Base-by-base conservation (phyloP, 306 rosid genomes). In the Boehmeria nivea region DNA sequence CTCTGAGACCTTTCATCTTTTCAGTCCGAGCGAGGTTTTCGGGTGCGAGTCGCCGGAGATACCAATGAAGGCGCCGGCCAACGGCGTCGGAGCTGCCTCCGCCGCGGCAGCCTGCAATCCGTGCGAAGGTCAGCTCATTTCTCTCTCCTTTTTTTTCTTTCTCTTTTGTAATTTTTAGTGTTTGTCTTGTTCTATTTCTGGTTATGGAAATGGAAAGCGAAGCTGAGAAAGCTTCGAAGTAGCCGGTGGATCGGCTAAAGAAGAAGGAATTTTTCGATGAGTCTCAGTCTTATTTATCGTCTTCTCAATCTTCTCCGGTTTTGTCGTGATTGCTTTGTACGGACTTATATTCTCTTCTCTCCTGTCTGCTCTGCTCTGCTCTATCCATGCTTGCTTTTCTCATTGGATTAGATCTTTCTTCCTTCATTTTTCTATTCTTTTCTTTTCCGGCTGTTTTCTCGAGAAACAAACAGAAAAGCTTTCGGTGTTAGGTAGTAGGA, bases 51-150 rank as follows among this genome's bases (percentile, higher is more conserved):
- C 37, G n/a, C 24, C 58, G 68, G 79, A 43, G 45, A 25, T 12
- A 62, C 60, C 46, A 63, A 81, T 88, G 96, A 88, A 88, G 78
- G 69, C 76, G 48, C 83, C 81, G 64, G 60, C 73, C 15, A 83
- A 76, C 38, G 71, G 66, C 63, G 47, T 69, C 4, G 78, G 55
- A 2, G 22, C 21, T 14, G 63, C 66, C 20, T 34, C 79, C 1
- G 71, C 65, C 43, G 36, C 75, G 43, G 58, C 73, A 12, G 56
- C 68, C 0, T 26, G 73, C 16, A 76, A 66, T 43, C 58, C 85
- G 17, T 64, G 68, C 52, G 81, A 83, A 73, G 95, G 95, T 77
- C 10, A 23, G 58, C 12, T n/a, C 64, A 12, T 47, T 6, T 45
- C 25, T 63, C 18, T 24, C 8, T 39, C 21, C n/a, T 14, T 10